Percentiles rank a stretch among this genome's conserved stretches.
These are phyloP conservation scores for Fusarium musae DNA, from an alignment of 2,329 filamentous ascomycete genomes.

Conservation along the genomic window DNA sequence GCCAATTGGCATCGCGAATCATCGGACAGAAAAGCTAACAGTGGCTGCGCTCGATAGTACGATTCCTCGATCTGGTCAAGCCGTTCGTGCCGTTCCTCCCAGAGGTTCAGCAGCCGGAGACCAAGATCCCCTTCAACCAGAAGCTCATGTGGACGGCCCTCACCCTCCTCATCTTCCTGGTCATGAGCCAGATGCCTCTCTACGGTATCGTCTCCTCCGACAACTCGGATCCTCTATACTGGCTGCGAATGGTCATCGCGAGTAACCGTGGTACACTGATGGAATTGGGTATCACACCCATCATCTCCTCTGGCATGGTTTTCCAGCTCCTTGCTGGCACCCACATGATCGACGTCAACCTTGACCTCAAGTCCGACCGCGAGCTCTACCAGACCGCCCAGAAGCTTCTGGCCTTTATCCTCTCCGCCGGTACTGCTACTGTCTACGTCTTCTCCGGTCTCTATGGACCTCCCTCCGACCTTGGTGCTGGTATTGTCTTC, in stretches of 20 bases:
- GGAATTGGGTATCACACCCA: slow-evolving; percentile 97
- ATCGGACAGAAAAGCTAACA: slow-evolving; percentile 43
- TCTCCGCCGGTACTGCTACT: slow-evolving; percentile 96
- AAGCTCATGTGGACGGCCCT: slow-evolving; percentile 95
- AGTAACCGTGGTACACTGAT: slow-evolving; percentile 97
- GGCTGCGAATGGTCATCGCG: slow-evolving; percentile 99
- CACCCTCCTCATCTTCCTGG: slow-evolving; percentile 97
- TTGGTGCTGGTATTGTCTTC: slow-evolving; percentile 97
- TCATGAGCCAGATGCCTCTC: slow-evolving; percentile 99
- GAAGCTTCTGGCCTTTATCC: slow-evolving; percentile 97
- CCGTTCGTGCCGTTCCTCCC: slow-evolving; percentile 99
- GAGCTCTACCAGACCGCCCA: slow-evolving; percentile 99
- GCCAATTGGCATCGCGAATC: slow-evolving; percentile 20
- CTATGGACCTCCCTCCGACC: slow-evolving; percentile 95
- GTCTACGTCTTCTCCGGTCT: slow-evolving; percentile 99
- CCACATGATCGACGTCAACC: slow-evolving; percentile 99
- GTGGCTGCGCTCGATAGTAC: slow-evolving; percentile 68
- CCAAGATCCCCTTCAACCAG: slow-evolving; percentile 99
- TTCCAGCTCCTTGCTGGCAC: slow-evolving; percentile 99
- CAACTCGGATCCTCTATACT: slow-evolving; percentile 98
- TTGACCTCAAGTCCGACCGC: slow-evolving; percentile 99
- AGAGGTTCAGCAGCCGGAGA: slow-evolving; percentile 98
- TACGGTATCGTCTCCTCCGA: slow-evolving; percentile 99
- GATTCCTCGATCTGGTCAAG: slow-evolving; percentile 99
- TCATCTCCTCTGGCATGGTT: slow-evolving; percentile 99